Conservation (phyloP, 2,329 filamentous ascomycete species). For the Periconia sp. region DNA sequence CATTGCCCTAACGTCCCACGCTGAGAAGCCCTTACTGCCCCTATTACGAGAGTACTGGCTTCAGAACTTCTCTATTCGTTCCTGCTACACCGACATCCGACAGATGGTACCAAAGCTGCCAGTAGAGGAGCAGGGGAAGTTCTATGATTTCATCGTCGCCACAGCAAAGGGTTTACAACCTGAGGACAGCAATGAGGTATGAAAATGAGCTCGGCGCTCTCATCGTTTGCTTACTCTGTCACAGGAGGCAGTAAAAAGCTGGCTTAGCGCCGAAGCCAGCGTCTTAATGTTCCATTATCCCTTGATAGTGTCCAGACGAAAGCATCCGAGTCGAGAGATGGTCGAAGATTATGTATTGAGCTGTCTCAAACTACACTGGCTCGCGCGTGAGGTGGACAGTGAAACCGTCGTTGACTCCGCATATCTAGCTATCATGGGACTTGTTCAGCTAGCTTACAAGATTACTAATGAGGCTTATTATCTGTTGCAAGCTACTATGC, state of each 20-base stretch:
- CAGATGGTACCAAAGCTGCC: conserved; percentile 25
- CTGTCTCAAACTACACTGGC: conserved; percentile 22
- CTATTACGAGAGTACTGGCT: not conserved
- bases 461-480: conserved; percentile 20
- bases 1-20: conserved; percentile 2
- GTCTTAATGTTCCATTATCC: conserved; percentile 35
- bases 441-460: conserved; percentile 20
- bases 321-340: conserved; percentile 2
- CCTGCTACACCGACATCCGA: conserved; percentile 37
- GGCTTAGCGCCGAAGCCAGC: conserved; percentile 27
- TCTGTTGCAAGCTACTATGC: conserved; percentile 36
- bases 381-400: conserved; percentile 8
- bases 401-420: conserved; percentile 11
- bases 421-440: conserved; percentile 27
- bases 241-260: conserved; percentile 12
- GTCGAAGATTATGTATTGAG: conserved; percentile 25
- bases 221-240: conserved; percentile 3
- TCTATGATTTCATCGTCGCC: conserved; percentile 22
- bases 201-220: not conserved
- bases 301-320: conserved; percentile 24
- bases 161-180: conserved; percentile 3
- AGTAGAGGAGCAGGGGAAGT: conserved; percentile 15
- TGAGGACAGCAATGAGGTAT: not conserved
- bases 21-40: not conserved
- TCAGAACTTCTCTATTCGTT: not conserved